A percentile compares a stretch with the other conserved stretches of the same genome.
Evolutionary conservation across 2,329 filamentous ascomycete species (phyloP).

Genomic region (Penicillium sclerotigenum): DNA sequence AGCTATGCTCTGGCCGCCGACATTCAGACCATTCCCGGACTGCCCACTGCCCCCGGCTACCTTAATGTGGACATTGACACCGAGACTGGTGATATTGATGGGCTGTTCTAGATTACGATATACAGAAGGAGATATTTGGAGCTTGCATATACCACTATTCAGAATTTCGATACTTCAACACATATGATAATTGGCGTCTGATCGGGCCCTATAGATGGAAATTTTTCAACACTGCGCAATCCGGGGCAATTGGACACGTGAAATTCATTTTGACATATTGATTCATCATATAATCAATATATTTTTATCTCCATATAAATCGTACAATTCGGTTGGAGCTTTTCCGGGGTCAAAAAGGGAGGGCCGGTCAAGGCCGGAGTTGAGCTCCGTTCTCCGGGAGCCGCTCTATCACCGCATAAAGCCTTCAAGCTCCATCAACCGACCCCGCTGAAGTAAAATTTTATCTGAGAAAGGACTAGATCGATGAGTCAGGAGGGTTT

Average conservation of each 20-base stretch:
- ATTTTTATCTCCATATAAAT: constrained; percentile 2
- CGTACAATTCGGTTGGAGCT: constrained; percentile 18
- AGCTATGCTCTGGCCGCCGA: constrained; percentile 92
- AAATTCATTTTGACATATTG: constrained; percentile 1
- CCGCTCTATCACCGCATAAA: constrained; percentile 9
- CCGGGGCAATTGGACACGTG: not conserved
- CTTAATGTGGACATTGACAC: constrained; percentile 82
- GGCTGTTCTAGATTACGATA: constrained; percentile 68
- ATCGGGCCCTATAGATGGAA: constrained; percentile 15
- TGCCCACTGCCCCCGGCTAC: constrained; percentile 93
- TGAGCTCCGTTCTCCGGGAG: constrained; percentile 24
- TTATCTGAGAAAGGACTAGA: constrained; percentile 2
- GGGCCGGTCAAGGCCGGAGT: constrained; percentile 23
- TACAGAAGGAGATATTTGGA: constrained; percentile 2
- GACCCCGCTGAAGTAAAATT: constrained; percentile 8
- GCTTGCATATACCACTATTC: constrained; percentile 19
- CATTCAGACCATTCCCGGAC: constrained; percentile 95
- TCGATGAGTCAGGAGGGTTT: constrained; percentile 12
- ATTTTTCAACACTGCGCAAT: constrained; percentile 14
- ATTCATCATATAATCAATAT: not conserved
- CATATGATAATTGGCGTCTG: constrained; percentile 21
- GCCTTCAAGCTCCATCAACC: too few relatives aligned
- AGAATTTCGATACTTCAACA: constrained; percentile 24
- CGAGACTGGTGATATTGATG: constrained; percentile 81
- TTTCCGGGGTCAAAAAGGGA: constrained; percentile 10